Evolutionary conservation across 345 rosid genomes (phyloP).

Genomic region (Arabidopsis arenosa): DNA sequence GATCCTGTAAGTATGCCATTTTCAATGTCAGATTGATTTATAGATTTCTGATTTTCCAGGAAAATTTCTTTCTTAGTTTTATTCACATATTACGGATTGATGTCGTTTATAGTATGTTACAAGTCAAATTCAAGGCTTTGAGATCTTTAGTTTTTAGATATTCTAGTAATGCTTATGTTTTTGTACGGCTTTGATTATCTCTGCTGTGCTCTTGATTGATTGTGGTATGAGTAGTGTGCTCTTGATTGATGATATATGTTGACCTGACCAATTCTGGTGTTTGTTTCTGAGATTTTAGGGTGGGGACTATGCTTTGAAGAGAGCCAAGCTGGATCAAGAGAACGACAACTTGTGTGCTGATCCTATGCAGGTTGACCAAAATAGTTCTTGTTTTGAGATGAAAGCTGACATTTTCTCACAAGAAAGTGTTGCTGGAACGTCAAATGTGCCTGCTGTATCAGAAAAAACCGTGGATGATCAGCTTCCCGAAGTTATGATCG

Average conservation of each 20-base stretch:
- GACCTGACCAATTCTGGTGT: slow-evolving; percentile 26
- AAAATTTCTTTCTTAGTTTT: slow-evolving; percentile 9
- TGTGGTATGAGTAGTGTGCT: not conserved
- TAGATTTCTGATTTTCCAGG: slow-evolving; percentile 1
- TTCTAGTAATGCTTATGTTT: slow-evolving; percentile 14
- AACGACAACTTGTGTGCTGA: slow-evolving; percentile 45
- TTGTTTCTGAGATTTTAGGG: slow-evolving; percentile 53
- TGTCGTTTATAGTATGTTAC: slow-evolving; percentile 22
- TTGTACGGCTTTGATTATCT: not conserved
- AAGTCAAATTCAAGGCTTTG: slow-evolving; percentile 28
- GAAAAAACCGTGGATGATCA: slow-evolving; percentile 60
- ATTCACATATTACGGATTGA: not conserved
- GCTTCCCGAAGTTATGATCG: slow-evolving; percentile 68
- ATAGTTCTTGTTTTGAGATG: slow-evolving; percentile 54
- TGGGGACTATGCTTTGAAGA: slow-evolving; percentile 72
- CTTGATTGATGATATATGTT: slow-evolving; percentile 24
- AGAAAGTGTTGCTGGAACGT: slow-evolving; percentile 60
- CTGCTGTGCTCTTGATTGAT: not conserved
- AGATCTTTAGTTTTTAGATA: slow-evolving; percentile 33
- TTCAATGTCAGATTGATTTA: slow-evolving; percentile 16
- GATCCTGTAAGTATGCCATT: slow-evolving; percentile 61
- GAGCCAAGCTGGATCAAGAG: slow-evolving; percentile 78
- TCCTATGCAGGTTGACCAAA: slow-evolving; percentile 55
- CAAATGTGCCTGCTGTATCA: slow-evolving; percentile 47
- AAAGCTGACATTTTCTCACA: slow-evolving; percentile 57